A percentile compares a stretch with the other conserved stretches of the same genome.
Evolutionary conservation across 163 green algal genomes (phyloP).

Genomic region (Trebouxia gelatinosa): DNA sequence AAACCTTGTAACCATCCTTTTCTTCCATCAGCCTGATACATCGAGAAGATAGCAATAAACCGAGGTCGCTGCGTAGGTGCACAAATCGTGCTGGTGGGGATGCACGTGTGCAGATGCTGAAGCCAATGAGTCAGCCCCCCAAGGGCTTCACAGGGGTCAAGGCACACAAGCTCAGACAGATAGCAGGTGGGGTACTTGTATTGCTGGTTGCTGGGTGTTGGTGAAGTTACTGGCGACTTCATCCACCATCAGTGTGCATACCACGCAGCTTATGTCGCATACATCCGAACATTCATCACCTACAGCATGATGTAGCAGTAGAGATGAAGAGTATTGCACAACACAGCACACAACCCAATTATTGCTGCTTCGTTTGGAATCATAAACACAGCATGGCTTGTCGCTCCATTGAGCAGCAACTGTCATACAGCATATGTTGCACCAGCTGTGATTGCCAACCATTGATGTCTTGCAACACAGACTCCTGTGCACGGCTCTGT

Average conservation of each 20-base stretch:
- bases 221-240: background rate
- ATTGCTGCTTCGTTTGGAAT: background rate
- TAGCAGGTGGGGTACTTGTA: conserved; percentile 15
- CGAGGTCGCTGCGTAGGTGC: conserved; percentile 1
- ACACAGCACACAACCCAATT: background rate
- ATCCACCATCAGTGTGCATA: background rate
- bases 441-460: background rate
- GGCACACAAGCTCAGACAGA: conserved; percentile 32
- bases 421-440: background rate
- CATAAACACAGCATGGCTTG: background rate
- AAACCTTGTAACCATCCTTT: too few species aligned
- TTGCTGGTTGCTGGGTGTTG: background rate
- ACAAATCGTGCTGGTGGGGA: conserved; percentile 31
- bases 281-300: background rate
- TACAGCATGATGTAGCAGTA: background rate
- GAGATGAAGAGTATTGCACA: background rate
- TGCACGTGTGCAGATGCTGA: conserved; percentile 37
- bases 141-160: conserved; percentile 37
- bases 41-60: too few species aligned
- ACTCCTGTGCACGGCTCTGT: too few species aligned
- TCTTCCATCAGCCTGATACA: too few species aligned
- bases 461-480: background rate
- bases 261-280: background rate
- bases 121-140: conserved; percentile 6
- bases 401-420: background rate